Percentiles rank a stretch among this genome's conserved stretches.
Evolutionary conservation across 2,329 filamentous ascomycete genomes (phyloP).

Genomic region (Pestalotiopsis sp.): DNA sequence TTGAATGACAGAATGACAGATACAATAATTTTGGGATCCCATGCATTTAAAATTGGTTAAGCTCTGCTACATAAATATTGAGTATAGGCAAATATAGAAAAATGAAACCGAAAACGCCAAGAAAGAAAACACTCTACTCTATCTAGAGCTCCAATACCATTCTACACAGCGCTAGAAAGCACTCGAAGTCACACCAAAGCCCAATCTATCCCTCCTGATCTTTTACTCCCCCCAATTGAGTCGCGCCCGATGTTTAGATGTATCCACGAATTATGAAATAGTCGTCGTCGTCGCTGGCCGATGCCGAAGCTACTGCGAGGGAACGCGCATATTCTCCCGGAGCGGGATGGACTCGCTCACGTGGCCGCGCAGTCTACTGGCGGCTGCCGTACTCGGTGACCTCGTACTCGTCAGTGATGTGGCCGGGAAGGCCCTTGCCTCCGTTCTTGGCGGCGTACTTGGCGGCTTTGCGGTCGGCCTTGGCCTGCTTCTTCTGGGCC

Average conservation of each 20-base stretch:
- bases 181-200: not conserved
- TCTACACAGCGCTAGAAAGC: not conserved
- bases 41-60: not conserved
- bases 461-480: constrained; percentile 22
- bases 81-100: not conserved
- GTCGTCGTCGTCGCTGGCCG: too few species aligned
- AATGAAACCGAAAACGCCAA: not conserved
- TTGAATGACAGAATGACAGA: too few species aligned
- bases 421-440: constrained; percentile 1
- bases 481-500: constrained; percentile 39
- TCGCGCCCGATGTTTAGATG: not conserved
- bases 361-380: not conserved
- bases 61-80: not conserved
- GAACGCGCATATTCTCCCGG: too few species aligned
- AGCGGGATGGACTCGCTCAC: too few species aligned
- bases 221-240: not conserved
- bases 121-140: not conserved
- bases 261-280: not conserved
- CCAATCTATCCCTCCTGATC: not conserved
- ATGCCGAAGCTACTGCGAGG: too few species aligned
- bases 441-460: constrained; percentile 25
- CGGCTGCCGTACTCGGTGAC: constrained; percentile 4
- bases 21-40: not conserved
- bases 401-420: constrained; percentile 9
- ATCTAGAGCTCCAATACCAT: not conserved